A percentile compares a stretch with the other conserved stretches of the same genome.
Conservation (phyloP, 2,329 filamentous ascomycete species). For the Amesomyces nigricolor region DNA sequence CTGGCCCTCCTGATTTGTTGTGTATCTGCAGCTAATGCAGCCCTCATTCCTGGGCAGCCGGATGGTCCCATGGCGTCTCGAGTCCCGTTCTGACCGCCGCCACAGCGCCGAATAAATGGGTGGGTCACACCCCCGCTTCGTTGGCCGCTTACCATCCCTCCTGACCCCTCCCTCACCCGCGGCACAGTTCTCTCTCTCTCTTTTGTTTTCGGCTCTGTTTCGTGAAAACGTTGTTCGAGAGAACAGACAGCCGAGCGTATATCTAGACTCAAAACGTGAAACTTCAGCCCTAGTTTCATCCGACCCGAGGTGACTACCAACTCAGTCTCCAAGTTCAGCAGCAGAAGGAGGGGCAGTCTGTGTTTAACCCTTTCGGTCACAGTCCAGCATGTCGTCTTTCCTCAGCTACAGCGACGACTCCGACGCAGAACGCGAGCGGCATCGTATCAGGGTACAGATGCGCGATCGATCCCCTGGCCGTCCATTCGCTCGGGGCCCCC, state of each 20-base stretch:
- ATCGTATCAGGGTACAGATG: conserved; percentile 31
- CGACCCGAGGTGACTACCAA: not conserved
- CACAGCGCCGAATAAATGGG: conserved; percentile 25
- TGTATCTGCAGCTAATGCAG: conserved; percentile 15
- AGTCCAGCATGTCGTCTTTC: conserved; percentile 14
- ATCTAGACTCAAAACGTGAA: not conserved
- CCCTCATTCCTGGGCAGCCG: conserved; percentile 14
- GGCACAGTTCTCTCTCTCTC: conserved; percentile 11
- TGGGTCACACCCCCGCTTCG: conserved; percentile 28
- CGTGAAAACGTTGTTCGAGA: not conserved
- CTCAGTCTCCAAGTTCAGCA: not conserved
- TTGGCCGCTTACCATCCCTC: conserved; percentile 24
- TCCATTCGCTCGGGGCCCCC: conserved; percentile 3
- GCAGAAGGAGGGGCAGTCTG: not conserved
- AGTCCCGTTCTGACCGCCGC: conserved; percentile 13
- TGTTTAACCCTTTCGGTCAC: not conserved
- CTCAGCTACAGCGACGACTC: conserved; percentile 43
- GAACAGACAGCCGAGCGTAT: not conserved
- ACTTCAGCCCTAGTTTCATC: not conserved
- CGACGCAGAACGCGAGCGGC: conserved; percentile 31
- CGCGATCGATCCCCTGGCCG: conserved; percentile 28
- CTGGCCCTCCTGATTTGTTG: conserved; percentile 14
- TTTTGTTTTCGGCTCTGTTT: not conserved
- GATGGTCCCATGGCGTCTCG: conserved; percentile 10
- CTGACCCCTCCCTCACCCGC: conserved; percentile 25